Percentiles rank a stretch among this genome's conserved stretches.
Conservation (phyloP, 108 stramenopile species). For the Aurantiochytrium sp. region DNA sequence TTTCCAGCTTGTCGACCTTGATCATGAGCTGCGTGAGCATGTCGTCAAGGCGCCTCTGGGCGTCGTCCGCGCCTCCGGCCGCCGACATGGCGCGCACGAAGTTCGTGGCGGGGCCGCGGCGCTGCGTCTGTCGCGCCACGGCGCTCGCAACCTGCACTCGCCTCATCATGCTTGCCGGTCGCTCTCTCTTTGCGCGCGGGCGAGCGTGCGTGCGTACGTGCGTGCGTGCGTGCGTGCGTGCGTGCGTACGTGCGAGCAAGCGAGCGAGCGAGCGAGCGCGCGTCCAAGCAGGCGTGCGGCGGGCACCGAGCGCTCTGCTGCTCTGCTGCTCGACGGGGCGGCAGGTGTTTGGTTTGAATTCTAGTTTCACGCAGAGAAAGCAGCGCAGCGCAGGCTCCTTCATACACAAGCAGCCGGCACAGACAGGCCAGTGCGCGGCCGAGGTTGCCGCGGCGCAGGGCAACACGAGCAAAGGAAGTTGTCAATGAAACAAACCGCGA, state of each 20-base stretch:
- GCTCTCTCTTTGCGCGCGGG: not conserved
- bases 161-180: not conserved
- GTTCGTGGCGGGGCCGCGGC: not conserved
- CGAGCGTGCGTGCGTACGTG: not conserved
- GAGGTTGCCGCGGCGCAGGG: too few relatives aligned
- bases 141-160: not conserved
- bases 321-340: too few relatives aligned
- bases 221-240: not conserved
- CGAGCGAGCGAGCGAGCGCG: not conserved
- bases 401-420: too few relatives aligned
- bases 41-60: not conserved
- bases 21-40: not conserved
- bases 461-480: too few relatives aligned
- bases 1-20: not conserved
- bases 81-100: not conserved
- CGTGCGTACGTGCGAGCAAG: not conserved
- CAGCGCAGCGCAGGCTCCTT: too few relatives aligned
- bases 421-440: too few relatives aligned
- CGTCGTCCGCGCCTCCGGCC: not conserved
- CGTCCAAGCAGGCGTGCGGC: not conserved
- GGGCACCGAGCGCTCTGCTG: not conserved
- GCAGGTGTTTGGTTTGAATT: too few relatives aligned
- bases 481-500: too few relatives aligned
- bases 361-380: too few relatives aligned
- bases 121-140: not conserved